Conservation (phyloP, 2,329 filamentous ascomycete genomes). For the Nothophoma quercina region DNA sequence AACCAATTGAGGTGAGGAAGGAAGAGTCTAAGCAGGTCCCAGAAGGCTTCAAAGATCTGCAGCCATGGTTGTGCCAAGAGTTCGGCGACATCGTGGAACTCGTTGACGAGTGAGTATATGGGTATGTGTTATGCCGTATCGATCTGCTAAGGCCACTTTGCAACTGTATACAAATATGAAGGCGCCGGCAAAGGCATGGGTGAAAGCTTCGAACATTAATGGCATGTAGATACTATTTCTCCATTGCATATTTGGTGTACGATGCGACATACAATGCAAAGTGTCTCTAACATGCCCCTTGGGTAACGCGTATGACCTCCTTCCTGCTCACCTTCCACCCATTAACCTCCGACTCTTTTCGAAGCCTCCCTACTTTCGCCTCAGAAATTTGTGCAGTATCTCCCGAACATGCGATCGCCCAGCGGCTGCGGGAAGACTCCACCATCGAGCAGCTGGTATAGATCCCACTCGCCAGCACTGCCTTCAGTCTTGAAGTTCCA, state of each 20-base stretch:
- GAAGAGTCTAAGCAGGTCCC: constrained; percentile 17
- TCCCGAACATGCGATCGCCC: constrained; percentile 37
- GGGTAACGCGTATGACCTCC: neutral
- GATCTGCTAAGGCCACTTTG: neutral
- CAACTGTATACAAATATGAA: neutral
- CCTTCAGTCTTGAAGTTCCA: constrained; percentile 67
- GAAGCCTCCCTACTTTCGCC: neutral
- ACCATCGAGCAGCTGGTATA: constrained; percentile 57
- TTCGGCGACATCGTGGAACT: constrained; percentile 53
- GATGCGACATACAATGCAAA: neutral
- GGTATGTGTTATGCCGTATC: too few species aligned
- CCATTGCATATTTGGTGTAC: neutral
- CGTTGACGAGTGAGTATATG: constrained; percentile 30
- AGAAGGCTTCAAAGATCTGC: constrained; percentile 42
- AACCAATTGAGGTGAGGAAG: neutral
- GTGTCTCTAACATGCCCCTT: neutral
- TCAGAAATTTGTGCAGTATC: constrained; percentile 35
- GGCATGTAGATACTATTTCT: neutral
- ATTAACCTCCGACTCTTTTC: neutral
- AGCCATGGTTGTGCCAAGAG: constrained; percentile 50
- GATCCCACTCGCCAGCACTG: constrained; percentile 61
- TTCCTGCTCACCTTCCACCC: neutral
- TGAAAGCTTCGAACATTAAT: neutral
- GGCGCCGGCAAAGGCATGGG: neutral
- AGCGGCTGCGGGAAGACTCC: constrained; percentile 58